Evolutionary conservation across 306 rosid species (phyloP), one percentile per base, ranked within the genome.

Genomic region (Pyrus bretschneideri): DNA sequence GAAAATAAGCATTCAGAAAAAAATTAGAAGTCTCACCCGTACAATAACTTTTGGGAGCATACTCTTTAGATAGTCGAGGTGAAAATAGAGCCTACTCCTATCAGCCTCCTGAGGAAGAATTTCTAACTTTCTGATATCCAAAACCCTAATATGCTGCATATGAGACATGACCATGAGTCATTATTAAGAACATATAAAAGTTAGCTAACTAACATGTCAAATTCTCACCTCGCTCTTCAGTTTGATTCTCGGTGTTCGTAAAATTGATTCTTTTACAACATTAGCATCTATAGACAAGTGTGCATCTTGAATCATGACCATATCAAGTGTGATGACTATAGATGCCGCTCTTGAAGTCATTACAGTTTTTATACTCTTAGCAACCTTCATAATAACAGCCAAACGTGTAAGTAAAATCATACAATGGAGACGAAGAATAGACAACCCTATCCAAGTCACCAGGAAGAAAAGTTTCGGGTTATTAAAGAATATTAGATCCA

Each of bases 191-290:
- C 74, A 79, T 14, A 23, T 60, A 81, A 79, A 60, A 33, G 52
- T 23, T 17, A 54, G 46, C 64, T 67, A 79, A 67, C 73, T 68
- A 67, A 71, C 67, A 70, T 69, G 69, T 72, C 55, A 64, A 78
- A 81, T 68, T 33, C 79, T 83, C 61, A 91, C 98, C 96, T 94
- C 93, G 29, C 80, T 81, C 87, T 91, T 94, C 84, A 94, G 77
- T 84, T 90, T 91, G 31, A 88, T 67, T 84, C 89, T 94, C 72
- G 86, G 88, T 64, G 93, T 81, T 67, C 61, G 79, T 76, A 91
- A 80, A 77, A 94, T 91, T 30, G 98, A 88, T 78, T 90, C 88
- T 84, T 83, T 88, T 45, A 89, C 96, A 78, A 67, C 80, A 85
- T 85, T 75, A 81, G 97, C 91, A 85, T 94, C 93, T 78, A 94